Base-by-base conservation (phyloP, 2,329 filamentous ascomycete species). In the Neonectria coccinea region DNA sequence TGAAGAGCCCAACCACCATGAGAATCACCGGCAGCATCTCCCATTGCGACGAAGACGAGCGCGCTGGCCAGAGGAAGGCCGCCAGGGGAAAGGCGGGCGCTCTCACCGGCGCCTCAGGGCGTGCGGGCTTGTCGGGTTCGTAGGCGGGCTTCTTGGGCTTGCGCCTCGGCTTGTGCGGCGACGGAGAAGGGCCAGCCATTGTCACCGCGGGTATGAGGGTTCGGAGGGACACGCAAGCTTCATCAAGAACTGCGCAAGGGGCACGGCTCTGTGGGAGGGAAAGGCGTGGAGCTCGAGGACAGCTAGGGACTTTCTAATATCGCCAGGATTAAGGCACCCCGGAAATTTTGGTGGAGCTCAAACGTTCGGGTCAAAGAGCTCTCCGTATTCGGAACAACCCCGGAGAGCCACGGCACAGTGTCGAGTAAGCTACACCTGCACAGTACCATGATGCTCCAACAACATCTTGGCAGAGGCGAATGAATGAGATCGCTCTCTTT, bases 21-120 rank as follows among this genome's bases (percentile, higher is more conserved):
- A 99, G 83, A 5, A 97, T 90, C 72, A 97, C 82, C 2, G 96
- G 94, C 33, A 99, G 82, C 5, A 95, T 87, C 74, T 97, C 89
- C 95, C 96, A 98, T 92, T 95, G 92, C 58, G 94, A 97, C 18
- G 89, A 84, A 1, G 92, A 91, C 56, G 91, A 91, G 68, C 94
- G 91, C 22, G 94, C 92, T 55, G 94, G 94, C 93, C 95, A 97
- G 55, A 99, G 87, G 75, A 99, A 95, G n/a, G 94, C 91, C 1
- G 93, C 94, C 22, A 99, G 86, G 44, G 96, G 95, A 75, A 97
- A 98, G 4, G 92, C 88, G 33, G 95, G 95, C 45, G 83, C 80
- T 54, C 85, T 83, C 56, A 86, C 78, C 59, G 86, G 79, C 55
- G 81, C 76, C 67, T 87, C 85, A 56, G 73, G 59, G 31, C 73